phyloP scores from a whole-genome alignment of 2,329 filamentous ascomycete genomes.

The Aspergillus cejpii region DNA sequence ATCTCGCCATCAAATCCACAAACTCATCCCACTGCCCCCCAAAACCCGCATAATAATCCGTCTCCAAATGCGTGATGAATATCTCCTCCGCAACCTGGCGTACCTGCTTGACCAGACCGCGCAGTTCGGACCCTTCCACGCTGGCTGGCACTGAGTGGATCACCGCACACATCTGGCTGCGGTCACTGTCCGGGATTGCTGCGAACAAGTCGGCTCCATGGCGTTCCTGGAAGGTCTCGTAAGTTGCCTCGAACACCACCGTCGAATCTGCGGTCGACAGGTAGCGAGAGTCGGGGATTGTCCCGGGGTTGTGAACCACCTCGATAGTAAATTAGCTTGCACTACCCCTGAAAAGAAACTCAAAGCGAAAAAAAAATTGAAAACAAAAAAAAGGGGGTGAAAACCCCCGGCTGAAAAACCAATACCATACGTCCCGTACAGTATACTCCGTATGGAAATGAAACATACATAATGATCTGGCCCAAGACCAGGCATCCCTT shows the following conservation, averaged over 20 bases:
- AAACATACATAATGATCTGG: constrained; percentile 35
- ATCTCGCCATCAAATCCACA: constrained; percentile 33
- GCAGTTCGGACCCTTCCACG: constrained; percentile 26
- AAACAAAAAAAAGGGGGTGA: too few species aligned
- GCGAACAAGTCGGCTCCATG: constrained; percentile 29
- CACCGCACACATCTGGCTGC: constrained; percentile 31
- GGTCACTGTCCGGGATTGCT: constrained; percentile 27
- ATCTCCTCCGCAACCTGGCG: constrained; percentile 35
- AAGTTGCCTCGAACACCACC: constrained; percentile 43
- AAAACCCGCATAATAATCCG: constrained; percentile 39
- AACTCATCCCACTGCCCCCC: constrained; percentile 35
- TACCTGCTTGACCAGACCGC: constrained; percentile 31
- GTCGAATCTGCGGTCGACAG: constrained; percentile 40
- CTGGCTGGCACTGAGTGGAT: constrained; percentile 36
- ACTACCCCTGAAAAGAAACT: constrained; percentile 8
- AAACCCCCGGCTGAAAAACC: too few species aligned
- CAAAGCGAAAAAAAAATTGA: too few species aligned
- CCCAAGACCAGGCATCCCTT: constrained; percentile 28
- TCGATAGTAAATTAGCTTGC: constrained; percentile 20
- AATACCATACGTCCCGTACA: too few species aligned
- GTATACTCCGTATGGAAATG: too few species aligned
- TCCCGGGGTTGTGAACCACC: constrained; percentile 45
- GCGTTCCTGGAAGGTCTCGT: constrained; percentile 34
- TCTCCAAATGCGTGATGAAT: constrained; percentile 37
- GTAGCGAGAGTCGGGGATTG: constrained; percentile 38